A percentile compares a stretch with the other conserved stretches of the same genome.
Conservation (phyloP, 805 yeast species). For the Kazachstania africana region DNA sequence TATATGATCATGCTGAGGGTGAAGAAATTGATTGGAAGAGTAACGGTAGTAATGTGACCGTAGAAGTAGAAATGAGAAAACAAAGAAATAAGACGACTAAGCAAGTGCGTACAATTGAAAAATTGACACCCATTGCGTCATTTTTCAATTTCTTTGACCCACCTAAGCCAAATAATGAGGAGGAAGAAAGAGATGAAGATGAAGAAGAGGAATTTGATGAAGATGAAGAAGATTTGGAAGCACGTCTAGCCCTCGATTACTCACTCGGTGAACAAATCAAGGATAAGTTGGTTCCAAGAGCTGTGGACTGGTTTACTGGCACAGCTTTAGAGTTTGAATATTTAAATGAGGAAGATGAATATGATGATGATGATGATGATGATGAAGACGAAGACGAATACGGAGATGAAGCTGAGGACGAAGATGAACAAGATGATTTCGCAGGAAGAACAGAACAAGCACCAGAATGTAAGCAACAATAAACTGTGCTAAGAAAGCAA, state of each 20-base stretch:
- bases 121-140: constrained; percentile 85
- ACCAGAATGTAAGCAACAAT: constrained; percentile 70
- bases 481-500: too few species aligned
- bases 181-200: constrained; percentile 35
- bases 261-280: constrained; percentile 93
- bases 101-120: constrained; percentile 92
- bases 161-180: constrained; percentile 39
- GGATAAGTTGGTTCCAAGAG: constrained; percentile 91
- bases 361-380: constrained; percentile 46
- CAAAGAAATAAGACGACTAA: constrained; percentile 95
- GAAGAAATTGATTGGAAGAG: constrained; percentile 68
- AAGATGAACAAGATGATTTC: constrained; percentile 29
- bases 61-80: constrained; percentile 83
- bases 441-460: constrained; percentile 44
- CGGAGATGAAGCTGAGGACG: constrained; percentile 36
- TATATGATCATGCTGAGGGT: constrained; percentile 95
- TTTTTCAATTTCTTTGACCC: constrained; percentile 95
- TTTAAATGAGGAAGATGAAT: constrained; percentile 49
- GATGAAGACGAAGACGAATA: constrained; percentile 57
- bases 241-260: constrained; percentile 80
- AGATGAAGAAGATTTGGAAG: constrained; percentile 68
- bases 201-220: constrained; percentile 38
- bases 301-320: constrained; percentile 98
- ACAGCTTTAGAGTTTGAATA: constrained; percentile 76
- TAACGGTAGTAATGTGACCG: constrained; percentile 72